These are phyloP conservation scores for Botrytis elliptica DNA, from an alignment of 2,329 filamentous ascomycete genomes.

Conservation along the genomic window DNA sequence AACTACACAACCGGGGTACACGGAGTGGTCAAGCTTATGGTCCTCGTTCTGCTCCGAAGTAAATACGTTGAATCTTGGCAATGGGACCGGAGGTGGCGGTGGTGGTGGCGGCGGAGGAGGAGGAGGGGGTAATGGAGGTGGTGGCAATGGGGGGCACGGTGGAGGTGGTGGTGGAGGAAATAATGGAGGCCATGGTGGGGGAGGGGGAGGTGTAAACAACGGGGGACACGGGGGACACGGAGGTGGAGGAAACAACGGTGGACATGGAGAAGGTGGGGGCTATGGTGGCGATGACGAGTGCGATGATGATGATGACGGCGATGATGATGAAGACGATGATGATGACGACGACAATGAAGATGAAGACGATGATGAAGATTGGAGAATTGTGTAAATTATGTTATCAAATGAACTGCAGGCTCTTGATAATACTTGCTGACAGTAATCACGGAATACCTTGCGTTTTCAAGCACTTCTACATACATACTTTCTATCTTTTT, in stretches of 20 bases:
- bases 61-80: conserved; percentile 13
- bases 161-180: background rate
- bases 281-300: background rate
- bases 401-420: background rate
- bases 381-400: background rate
- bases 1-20: conserved; percentile 30
- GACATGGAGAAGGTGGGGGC: background rate
- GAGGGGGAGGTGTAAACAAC: background rate
- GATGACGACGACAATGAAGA: background rate
- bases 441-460: background rate
- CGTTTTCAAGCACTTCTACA: too few species aligned
- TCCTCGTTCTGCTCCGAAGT: conserved; percentile 26
- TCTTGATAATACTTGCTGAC: background rate
- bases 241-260: background rate
- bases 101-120: rapidly evolving
- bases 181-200: background rate
- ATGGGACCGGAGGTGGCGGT: background rate
- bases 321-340: background rate
- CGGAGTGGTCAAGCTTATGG: conserved; percentile 18
- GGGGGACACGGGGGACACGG: background rate
- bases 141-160: too few species aligned
- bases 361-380: background rate
- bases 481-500: background rate
- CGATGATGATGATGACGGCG: background rate
- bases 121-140: too few species aligned